Evolutionary conservation across 139 green algal species (phyloP).

Genomic region (Tetraselmis striata): DNA sequence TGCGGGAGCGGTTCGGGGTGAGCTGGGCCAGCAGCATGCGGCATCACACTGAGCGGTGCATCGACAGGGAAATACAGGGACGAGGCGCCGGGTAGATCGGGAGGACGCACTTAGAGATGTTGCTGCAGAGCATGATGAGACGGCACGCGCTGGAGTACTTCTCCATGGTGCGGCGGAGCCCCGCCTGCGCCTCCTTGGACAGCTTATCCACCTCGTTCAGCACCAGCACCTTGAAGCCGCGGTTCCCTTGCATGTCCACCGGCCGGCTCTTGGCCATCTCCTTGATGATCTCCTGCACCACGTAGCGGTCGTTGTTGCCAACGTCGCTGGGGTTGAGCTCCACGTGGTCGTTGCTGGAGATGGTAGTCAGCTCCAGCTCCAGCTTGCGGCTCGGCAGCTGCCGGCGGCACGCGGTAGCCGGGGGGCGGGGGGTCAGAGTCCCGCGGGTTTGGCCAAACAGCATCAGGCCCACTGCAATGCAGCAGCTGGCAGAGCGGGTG

Average conservation of each 20-base stretch:
- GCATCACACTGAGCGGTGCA: not conserved
- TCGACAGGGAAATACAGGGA: constrained; percentile 4
- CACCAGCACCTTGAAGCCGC: constrained; percentile 82
- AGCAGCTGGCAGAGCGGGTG: not conserved
- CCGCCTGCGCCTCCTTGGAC: constrained; percentile 83
- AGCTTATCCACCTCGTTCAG: constrained; percentile 93
- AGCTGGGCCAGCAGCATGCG: not conserved
- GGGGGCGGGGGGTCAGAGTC: not conserved
- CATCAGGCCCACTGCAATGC: constrained; percentile 10
- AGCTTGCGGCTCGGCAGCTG: constrained; percentile 80
- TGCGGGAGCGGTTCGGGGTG: not conserved
- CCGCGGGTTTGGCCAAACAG: constrained; percentile 2
- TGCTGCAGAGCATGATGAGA: constrained; percentile 80
- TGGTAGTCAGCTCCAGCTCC: constrained; percentile 92
- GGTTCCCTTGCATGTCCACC: constrained; percentile 59
- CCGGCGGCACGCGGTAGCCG: not conserved
- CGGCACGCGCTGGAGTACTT: constrained; percentile 89
- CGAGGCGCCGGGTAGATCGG: too few species aligned
- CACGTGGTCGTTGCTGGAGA: constrained; percentile 83
- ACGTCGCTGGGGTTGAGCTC: constrained; percentile 93
- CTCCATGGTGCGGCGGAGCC: constrained; percentile 94
- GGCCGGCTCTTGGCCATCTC: constrained; percentile 89
- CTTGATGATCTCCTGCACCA: constrained; percentile 95
- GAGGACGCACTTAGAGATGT: constrained; percentile 67
- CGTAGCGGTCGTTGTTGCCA: constrained; percentile 85